Conservation (phyloP, 257 asterid genomes). For the Jasminum sambac region DNA sequence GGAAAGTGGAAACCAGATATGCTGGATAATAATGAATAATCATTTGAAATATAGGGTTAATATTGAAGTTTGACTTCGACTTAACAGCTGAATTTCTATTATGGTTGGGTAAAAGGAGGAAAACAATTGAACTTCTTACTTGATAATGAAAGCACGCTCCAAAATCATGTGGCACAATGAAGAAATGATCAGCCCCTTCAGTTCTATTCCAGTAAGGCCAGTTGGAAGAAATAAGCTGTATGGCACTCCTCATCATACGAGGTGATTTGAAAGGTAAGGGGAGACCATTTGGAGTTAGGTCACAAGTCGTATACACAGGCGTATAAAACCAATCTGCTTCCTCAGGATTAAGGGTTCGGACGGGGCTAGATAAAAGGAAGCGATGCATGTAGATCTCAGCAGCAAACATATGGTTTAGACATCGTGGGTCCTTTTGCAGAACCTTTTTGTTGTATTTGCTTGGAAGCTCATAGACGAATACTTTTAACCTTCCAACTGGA, state of each 20-base stretch:
- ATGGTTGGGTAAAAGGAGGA: neutral
- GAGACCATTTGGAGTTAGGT: slow-evolving; percentile 81
- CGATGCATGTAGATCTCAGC: slow-evolving; percentile 88
- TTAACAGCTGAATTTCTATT: too few species aligned
- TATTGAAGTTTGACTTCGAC: too few species aligned
- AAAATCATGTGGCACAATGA: slow-evolving; percentile 87
- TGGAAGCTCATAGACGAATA: slow-evolving; percentile 79
- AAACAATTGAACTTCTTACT: slow-evolving; percentile 33
- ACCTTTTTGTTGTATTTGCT: slow-evolving; percentile 84
- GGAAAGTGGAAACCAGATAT: too few species aligned
- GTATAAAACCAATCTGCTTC: slow-evolving; percentile 92
- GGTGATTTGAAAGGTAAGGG: slow-evolving; percentile 84
- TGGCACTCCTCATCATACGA: slow-evolving; percentile 81
- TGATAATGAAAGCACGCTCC: slow-evolving; percentile 90
- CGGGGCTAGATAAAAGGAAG: slow-evolving; percentile 67
- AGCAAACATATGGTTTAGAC: slow-evolving; percentile 88
- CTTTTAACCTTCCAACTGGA: slow-evolving; percentile 77
- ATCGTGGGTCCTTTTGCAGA: slow-evolving; percentile 80
- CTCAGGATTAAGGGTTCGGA: slow-evolving; percentile 73
- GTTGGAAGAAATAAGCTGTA: slow-evolving; percentile 70
- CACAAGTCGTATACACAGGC: slow-evolving; percentile 79
- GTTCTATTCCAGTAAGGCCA: slow-evolving; percentile 88
- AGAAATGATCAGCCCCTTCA: slow-evolving; percentile 86
- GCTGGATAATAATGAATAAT: too few species aligned
- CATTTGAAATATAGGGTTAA: too few species aligned